Conservation (phyloP, 2,329 filamentous ascomycete genomes). For the Colletotrichum trifolii region DNA sequence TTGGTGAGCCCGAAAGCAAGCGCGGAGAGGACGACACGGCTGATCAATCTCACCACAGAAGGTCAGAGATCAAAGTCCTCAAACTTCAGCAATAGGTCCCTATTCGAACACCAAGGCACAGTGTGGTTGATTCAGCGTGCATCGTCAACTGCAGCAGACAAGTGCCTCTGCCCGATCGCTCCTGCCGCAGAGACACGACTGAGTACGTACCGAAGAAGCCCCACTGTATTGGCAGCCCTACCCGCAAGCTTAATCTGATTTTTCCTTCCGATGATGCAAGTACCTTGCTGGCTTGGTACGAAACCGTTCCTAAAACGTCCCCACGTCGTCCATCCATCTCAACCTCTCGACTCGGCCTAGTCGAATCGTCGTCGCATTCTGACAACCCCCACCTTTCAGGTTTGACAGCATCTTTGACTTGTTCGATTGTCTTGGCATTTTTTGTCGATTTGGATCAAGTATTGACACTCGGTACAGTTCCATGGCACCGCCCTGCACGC, state of each 20-base stretch:
- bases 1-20: no score
- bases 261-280: slow-evolving; percentile 21
- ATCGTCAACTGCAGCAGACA: no score
- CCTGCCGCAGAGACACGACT: no score
- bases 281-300: no score
- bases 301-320: not conserved
- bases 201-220: not conserved
- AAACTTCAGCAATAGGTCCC: no score
- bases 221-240: slow-evolving; percentile 31
- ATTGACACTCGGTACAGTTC: not conserved
- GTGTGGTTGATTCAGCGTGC: no score
- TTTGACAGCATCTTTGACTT: not conserved
- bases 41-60: no score
- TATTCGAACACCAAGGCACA: no score
- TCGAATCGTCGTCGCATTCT: not conserved
- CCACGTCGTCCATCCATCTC: not conserved
- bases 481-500: not conserved
- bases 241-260: slow-evolving; percentile 32
- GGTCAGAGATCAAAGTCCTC: no score
- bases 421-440: not conserved
- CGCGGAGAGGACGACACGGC: no score
- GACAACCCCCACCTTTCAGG: not conserved
- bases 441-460: not conserved
- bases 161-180: no score
- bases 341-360: not conserved